These are phyloP conservation scores for Rhodotorula sp. DNA, from an alignment of 1,284 basidiomycete genomes.

Conservation along the genomic window DNA sequence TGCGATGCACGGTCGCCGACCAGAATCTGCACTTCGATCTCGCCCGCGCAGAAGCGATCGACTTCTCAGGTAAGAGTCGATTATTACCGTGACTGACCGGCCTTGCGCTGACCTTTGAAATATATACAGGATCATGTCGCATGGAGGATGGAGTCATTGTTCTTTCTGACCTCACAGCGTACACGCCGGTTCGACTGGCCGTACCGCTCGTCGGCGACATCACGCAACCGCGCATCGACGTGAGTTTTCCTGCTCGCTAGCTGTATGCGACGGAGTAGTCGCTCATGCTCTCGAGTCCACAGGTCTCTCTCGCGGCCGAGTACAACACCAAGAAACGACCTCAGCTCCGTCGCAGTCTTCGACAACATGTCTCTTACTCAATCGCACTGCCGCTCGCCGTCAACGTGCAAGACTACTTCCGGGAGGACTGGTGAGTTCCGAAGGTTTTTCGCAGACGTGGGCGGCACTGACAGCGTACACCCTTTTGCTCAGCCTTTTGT, in stretches of 20 bases:
- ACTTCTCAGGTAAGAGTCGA: too few relatives aligned
- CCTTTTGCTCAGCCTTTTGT: constrained; percentile 61
- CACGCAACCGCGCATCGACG: constrained; percentile 12
- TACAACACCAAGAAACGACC: constrained; percentile 63
- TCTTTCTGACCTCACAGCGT: constrained; percentile 10
- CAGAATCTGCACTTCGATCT: constrained; percentile 55
- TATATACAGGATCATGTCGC: not conserved
- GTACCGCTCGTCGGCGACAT: constrained; percentile 18
- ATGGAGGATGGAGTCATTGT: not conserved
- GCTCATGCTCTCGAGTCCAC: not conserved
- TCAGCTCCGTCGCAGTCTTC: constrained; percentile 57
- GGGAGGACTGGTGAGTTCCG: constrained; percentile 58
- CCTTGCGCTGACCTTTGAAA: too few relatives aligned
- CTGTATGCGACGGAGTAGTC: not conserved
- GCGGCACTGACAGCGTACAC: not conserved
- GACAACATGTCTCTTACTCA: constrained; percentile 58
- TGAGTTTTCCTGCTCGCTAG: not conserved
- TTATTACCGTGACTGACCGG: too few relatives aligned
- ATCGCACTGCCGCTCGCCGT: constrained; percentile 72
- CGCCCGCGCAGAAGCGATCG: not conserved
- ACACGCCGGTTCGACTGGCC: constrained; percentile 11
- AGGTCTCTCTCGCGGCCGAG: constrained; percentile 61
- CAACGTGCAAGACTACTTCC: constrained; percentile 82
- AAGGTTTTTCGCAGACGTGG: too few relatives aligned
- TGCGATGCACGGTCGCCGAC: constrained; percentile 59